phyloP scores from a whole-genome alignment of 371 early-diverging fungal species.

The Mortierella sp. region DNA sequence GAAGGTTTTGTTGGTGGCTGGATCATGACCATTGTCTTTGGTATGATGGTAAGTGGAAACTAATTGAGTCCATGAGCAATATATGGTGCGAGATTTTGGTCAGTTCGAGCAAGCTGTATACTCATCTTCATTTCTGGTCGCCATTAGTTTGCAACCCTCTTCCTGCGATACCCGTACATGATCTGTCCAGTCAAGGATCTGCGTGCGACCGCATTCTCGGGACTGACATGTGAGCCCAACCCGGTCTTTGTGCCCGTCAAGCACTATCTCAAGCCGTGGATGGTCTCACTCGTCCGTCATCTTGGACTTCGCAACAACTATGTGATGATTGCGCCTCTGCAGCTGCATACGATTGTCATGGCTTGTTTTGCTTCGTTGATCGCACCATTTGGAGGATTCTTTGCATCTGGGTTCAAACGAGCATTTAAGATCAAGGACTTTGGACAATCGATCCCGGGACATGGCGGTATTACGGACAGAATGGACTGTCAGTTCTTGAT shows the following conservation, averaged over 20 bases:
- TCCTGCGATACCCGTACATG: conserved; percentile 83
- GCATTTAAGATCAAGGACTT: conserved; percentile 99
- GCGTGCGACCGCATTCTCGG: conserved; percentile 63
- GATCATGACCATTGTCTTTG: conserved; percentile 88
- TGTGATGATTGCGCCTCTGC: conserved; percentile 82
- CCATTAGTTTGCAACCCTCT: conserved; percentile 60
- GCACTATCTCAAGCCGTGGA: conserved; percentile 61
- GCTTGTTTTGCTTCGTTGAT: conserved; percentile 96
- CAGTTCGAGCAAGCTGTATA: no score
- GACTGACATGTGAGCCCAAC: conserved; percentile 70
- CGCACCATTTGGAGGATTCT: conserved; percentile 99
- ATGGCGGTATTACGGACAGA: conserved; percentile 99
- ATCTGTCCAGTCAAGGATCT: conserved; percentile 86
- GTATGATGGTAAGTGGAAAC: conserved; percentile 72
- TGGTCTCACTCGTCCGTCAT: conserved; percentile 59
- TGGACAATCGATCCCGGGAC: conserved; percentile 98
- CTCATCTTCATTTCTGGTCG: background rate
- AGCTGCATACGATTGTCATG: conserved; percentile 91
- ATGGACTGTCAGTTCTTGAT: conserved; percentile 99
- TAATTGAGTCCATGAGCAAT: background rate
- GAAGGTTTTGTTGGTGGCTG: conserved; percentile 99
- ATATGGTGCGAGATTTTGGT: no score
- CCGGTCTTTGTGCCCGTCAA: conserved; percentile 74
- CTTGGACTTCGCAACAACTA: conserved; percentile 37
- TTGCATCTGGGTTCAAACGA: conserved; percentile 98